phyloP scores from a whole-genome alignment of 257 asterid genomes.

The Solanum sitiens region DNA sequence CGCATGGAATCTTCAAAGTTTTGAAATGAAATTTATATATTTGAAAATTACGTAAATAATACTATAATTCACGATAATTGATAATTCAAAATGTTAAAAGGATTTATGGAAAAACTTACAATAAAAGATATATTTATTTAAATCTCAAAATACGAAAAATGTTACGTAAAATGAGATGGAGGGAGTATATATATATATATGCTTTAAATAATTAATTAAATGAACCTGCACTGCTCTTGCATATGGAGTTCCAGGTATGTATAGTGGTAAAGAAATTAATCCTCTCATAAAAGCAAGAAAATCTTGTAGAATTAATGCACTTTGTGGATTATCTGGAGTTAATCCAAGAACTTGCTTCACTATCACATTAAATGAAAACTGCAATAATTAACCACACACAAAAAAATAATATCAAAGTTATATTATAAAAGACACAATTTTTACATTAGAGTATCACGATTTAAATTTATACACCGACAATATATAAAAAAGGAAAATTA shows the following conservation, averaged over 20 bases:
- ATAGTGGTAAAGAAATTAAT: conserved; percentile 46
- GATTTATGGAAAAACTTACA: too few species aligned
- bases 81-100: too few species aligned
- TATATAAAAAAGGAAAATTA: not conserved
- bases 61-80: too few species aligned
- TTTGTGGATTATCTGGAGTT: conserved; percentile 47
- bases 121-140: too few species aligned
- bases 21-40: too few species aligned
- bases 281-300: conserved; percentile 62
- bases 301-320: conserved; percentile 48
- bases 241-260: conserved; percentile 72
- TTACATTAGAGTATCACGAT: not conserved
- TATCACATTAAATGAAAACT: conserved; percentile 75
- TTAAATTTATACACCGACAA: not conserved
- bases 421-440: not conserved
- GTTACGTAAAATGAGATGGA: too few species aligned
- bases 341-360: conserved; percentile 73
- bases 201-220: not conserved
- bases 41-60: too few species aligned
- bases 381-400: conserved; percentile 1
- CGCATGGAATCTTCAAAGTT: too few species aligned
- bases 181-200: too few species aligned
- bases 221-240: conserved; percentile 76
- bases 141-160: too few species aligned
- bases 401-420: not conserved